Evolutionary conservation across 805 yeast genomes (phyloP).

Genomic region (Sugiyamaella smithiae): DNA sequence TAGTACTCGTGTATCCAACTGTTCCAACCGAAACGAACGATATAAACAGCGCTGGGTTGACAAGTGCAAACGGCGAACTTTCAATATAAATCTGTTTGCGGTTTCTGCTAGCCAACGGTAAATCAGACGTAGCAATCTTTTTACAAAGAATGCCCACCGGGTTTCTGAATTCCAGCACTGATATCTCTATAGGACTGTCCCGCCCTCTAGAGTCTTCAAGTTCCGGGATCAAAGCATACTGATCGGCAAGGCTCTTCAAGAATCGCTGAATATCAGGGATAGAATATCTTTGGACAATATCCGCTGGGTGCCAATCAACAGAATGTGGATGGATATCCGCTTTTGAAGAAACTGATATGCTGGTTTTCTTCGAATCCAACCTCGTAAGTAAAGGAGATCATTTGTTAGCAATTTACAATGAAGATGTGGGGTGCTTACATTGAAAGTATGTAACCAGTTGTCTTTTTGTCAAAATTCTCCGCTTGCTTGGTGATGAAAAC

Average conservation of each 20-base stretch:
- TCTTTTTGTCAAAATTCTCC: too few relatives aligned
- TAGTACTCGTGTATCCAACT: constrained; percentile 22
- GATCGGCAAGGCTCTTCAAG: constrained; percentile 5
- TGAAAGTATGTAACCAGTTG: constrained; percentile 4
- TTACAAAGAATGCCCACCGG: neutral
- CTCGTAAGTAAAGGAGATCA: constrained; percentile 2
- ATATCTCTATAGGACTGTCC: neutral
- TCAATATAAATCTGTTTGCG: constrained; percentile 16
- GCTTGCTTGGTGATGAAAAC: neutral
- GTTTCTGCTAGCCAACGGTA: neutral
- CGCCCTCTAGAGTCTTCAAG: neutral
- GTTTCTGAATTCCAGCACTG: neutral
- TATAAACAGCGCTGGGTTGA: constrained; percentile 35
- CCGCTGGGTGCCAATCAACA: constrained; percentile 17
- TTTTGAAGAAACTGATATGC: neutral
- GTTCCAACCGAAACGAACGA: constrained; percentile 31
- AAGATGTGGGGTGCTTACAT: constrained; percentile 2
- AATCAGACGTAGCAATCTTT: neutral
- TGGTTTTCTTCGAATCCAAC: neutral
- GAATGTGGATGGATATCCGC: neutral
- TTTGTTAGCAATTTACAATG: neutral
- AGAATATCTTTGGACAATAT: neutral
- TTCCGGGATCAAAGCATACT: constrained; percentile 7
- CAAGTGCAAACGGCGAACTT: constrained; percentile 35
- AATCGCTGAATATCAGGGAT: constrained; percentile 5